These are phyloP conservation scores for Malus fusca DNA, from an alignment of 306 rosid species.

Conservation along the genomic window DNA sequence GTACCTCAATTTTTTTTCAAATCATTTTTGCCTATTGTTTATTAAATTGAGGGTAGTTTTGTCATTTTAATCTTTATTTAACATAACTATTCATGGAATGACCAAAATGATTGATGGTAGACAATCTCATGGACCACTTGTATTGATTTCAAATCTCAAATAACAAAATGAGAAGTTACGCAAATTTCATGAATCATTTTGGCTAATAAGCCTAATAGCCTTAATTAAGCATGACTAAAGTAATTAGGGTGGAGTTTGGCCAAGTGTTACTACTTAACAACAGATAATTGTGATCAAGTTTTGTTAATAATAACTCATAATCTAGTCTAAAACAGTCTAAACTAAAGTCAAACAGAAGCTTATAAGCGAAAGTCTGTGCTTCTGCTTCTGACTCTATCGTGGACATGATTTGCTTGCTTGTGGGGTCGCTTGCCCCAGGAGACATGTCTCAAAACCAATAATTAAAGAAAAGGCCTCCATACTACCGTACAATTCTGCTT, in stretches of 20 bases:
- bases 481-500: background rate
- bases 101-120: too few relatives aligned
- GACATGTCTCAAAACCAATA: background rate
- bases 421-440: background rate
- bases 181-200: too few relatives aligned
- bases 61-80: too few relatives aligned
- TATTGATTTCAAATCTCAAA: too few relatives aligned
- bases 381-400: background rate
- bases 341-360: conserved; percentile 8
- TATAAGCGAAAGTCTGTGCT: background rate
- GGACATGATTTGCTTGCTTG: background rate
- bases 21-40: too few relatives aligned
- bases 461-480: background rate
- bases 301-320: background rate
- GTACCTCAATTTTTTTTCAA: too few relatives aligned
- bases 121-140: too few relatives aligned
- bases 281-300: background rate
- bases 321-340: background rate
- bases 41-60: too few relatives aligned
- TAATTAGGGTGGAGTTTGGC: background rate
- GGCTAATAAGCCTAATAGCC: too few relatives aligned
- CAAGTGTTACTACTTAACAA: background rate
- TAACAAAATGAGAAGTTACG: fast-evolving
- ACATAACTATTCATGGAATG: too few relatives aligned
- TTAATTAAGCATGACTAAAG: too few relatives aligned